Conservation (phyloP, 179 eudicot genomes). For the Corrigiola litoralis region DNA sequence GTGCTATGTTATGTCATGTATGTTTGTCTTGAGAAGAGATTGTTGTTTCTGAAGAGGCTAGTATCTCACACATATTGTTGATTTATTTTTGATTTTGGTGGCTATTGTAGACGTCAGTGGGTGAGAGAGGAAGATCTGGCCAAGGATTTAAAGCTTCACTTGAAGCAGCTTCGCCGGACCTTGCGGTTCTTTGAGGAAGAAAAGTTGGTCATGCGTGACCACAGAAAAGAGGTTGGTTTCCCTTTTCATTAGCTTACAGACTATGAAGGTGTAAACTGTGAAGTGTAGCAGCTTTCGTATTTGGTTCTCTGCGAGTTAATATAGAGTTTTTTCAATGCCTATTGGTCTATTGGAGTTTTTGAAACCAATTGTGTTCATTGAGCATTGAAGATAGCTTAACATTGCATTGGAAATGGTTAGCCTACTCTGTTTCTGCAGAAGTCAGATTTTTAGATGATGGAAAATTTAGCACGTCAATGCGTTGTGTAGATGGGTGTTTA, state of each 20-base stretch:
- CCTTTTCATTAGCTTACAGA: background rate
- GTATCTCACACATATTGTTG: background rate
- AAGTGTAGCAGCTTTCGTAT: too few species aligned
- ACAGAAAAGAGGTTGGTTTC: conserved; percentile 77
- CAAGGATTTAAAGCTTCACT: conserved; percentile 81
- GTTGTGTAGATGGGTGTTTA: too few species aligned
- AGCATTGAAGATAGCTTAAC: too few species aligned
- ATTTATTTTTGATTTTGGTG: background rate
- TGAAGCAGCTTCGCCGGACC: conserved; percentile 85
- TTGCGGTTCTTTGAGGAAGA: conserved; percentile 91
- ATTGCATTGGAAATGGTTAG: too few species aligned
- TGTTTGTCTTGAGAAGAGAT: background rate
- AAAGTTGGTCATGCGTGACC: conserved; percentile 75
- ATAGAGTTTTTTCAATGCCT: too few species aligned
- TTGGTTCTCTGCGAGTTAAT: too few species aligned
- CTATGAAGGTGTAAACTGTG: too few species aligned
- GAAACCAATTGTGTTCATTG: too few species aligned
- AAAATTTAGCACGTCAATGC: too few species aligned
- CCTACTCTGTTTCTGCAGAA: too few species aligned
- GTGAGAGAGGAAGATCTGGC: conserved; percentile 94
- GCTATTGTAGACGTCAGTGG: conserved; percentile 70
- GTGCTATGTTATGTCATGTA: background rate
- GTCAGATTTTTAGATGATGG: too few species aligned
- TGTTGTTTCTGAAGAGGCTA: background rate
- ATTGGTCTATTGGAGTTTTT: too few species aligned